phyloP scores from a whole-genome alignment of 345 rosid genomes.

The Arabis hirsuta region DNA sequence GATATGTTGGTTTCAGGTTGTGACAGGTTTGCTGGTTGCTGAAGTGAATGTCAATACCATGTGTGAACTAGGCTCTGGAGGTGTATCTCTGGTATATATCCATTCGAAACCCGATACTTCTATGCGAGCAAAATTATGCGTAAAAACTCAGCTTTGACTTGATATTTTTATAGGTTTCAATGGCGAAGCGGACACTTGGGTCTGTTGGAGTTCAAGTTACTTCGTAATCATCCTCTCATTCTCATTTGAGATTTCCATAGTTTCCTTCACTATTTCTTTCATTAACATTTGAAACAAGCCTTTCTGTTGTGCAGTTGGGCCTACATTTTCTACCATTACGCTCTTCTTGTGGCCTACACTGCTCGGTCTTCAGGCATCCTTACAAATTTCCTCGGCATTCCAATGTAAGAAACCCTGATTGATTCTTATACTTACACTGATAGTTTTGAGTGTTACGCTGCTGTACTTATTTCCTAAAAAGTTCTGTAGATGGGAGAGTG shows the following conservation, averaged over 20 bases:
- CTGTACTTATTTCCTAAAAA: constrained; percentile 30
- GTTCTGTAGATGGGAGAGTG: constrained; percentile 92
- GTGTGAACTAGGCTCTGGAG: constrained; percentile 94
- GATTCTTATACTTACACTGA: constrained; percentile 10
- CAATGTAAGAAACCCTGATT: constrained; percentile 56
- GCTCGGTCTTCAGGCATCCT: constrained; percentile 95
- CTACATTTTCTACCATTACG: constrained; percentile 83
- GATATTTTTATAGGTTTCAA: constrained; percentile 66
- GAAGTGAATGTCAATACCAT: constrained; percentile 91
- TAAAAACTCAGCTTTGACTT: constrained; percentile 8
- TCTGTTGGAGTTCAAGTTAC: constrained; percentile 82
- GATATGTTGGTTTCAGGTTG: constrained; percentile 59
- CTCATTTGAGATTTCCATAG: constrained; percentile 17
- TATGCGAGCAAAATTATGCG: neutral
- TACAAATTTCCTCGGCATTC: constrained; percentile 73
- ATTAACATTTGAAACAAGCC: neutral
- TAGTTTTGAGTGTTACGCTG: constrained; percentile 6
- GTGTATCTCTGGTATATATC: constrained; percentile 74
- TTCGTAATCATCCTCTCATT: constrained; percentile 55
- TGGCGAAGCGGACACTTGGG: constrained; percentile 93
- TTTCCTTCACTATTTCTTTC: constrained; percentile 6
- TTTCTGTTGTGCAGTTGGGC: constrained; percentile 77
- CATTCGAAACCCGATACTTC: neutral
- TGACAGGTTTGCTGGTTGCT: constrained; percentile 85
- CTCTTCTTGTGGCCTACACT: constrained; percentile 89